Percentiles rank a stretch among this genome's conserved stretches.
phyloP scores from a whole-genome alignment of 2,329 filamentous ascomycete species.

The Penicillium sp. region DNA sequence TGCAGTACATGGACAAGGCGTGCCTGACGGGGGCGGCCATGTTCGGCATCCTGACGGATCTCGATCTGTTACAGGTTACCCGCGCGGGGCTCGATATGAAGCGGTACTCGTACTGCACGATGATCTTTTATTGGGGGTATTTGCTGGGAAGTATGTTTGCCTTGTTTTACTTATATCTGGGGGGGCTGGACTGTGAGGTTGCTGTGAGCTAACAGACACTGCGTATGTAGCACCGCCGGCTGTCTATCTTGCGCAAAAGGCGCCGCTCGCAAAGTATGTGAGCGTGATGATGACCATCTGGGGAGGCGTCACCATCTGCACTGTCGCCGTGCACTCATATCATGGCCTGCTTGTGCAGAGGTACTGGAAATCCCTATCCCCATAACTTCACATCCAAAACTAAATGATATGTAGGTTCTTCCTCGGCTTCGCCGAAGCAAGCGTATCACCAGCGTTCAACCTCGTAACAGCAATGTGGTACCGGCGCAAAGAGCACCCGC shows the following conservation, averaged over 20 bases:
- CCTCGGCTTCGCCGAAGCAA: not conserved
- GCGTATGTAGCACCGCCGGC: not conserved
- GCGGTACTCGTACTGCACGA: not conserved
- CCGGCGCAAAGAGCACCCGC: not conserved
- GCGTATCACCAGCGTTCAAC: not conserved
- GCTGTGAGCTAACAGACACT: too few relatives aligned
- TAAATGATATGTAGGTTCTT: not conserved
- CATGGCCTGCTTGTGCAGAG: not conserved
- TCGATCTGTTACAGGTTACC: not conserved
- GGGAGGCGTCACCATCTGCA: not conserved
- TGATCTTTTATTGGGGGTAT: constrained; percentile 3
- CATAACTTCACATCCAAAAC: not conserved
- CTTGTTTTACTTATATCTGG: not conserved
- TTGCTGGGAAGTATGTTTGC: not conserved
- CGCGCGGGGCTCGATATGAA: not conserved
- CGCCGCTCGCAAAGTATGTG: not conserved
- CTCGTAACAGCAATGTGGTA: constrained; percentile 1
- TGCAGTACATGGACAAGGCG: constrained; percentile 6
- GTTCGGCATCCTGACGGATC: constrained; percentile 1
- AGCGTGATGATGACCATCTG: not conserved
- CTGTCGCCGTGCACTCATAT: not conserved
- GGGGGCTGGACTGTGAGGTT: too few relatives aligned
- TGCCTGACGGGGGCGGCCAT: not conserved
- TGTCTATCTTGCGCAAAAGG: not conserved
- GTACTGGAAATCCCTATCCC: not conserved